phyloP scores from a whole-genome alignment of 192 early-diverging fungal genomes.

The Backusella luteola region DNA sequence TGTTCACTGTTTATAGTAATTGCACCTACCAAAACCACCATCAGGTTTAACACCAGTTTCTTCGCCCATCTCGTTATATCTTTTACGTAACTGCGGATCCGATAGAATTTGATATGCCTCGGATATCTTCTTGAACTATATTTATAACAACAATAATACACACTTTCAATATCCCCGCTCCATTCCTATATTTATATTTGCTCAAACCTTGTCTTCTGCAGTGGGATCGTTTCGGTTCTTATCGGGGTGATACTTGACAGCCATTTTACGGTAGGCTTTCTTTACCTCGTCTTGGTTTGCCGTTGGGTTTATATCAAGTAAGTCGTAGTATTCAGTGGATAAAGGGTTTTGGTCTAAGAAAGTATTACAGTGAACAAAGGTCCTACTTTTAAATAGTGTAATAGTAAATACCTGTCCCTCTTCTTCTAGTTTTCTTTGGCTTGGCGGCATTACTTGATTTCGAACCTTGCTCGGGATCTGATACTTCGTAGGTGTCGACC shows the following conservation, averaged over 20 bases:
- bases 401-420: conserved; percentile 25
- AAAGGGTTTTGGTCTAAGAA: conserved; percentile 67
- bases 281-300: conserved; percentile 88
- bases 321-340: conserved; percentile 88
- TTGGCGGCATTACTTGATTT: conserved; percentile 8
- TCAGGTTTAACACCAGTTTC: conserved; percentile 58
- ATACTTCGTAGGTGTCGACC: conserved; percentile 41
- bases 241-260: conserved; percentile 91
- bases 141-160: background rate
- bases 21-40: conserved; percentile 57
- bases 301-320: conserved; percentile 69
- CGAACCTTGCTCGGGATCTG: conserved; percentile 17
- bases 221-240: conserved; percentile 54
- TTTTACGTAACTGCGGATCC: conserved; percentile 82
- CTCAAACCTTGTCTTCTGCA: conserved; percentile 32
- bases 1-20: background rate
- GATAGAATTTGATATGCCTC: conserved; percentile 97
- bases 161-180: background rate
- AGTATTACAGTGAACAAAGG: conserved; percentile 23
- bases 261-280: conserved; percentile 86
- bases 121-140: conserved; percentile 89
- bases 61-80: conserved; percentile 87
- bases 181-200: background rate
- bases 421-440: conserved; percentile 13
- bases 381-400: too few relatives aligned